A percentile compares a stretch with the other conserved stretches of the same genome.
Evolutionary conservation across 2,329 filamentous ascomycete genomes (phyloP).

Genomic region (Aureobasidium subglaciale): DNA sequence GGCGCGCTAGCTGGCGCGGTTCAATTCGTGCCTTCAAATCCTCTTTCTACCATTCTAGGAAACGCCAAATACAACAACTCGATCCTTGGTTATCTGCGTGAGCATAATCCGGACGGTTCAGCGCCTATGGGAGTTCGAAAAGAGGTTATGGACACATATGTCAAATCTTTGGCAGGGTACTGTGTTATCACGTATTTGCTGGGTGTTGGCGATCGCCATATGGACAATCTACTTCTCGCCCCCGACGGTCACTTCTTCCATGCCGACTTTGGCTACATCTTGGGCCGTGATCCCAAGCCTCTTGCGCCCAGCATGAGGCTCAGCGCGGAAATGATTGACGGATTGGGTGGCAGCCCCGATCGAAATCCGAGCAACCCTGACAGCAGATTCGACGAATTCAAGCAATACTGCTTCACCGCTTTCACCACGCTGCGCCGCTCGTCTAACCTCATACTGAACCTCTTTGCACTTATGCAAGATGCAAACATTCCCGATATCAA

Average conservation of each 20-base stretch:
- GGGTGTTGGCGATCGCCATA: slow-evolving; percentile 88
- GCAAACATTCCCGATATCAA: slow-evolving; percentile 95
- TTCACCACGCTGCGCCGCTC: slow-evolving; percentile 87
- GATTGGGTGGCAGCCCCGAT: slow-evolving; percentile 68
- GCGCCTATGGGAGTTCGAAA: slow-evolving; percentile 81
- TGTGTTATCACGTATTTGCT: slow-evolving; percentile 98
- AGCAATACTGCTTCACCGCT: slow-evolving; percentile 91
- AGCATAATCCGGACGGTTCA: slow-evolving; percentile 79
- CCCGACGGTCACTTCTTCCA: slow-evolving; percentile 96
- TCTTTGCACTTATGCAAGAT: slow-evolving; percentile 96
- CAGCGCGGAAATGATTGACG: slow-evolving; percentile 96
- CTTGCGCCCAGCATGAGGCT: slow-evolving; percentile 97
- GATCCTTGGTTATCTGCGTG: slow-evolving; percentile 73
- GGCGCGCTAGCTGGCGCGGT: slow-evolving; percentile 82
- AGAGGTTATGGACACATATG: slow-evolving; percentile 88
- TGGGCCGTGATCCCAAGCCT: slow-evolving; percentile 92
- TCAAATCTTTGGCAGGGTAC: slow-evolving; percentile 93
- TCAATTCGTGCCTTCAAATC: slow-evolving; percentile 78
- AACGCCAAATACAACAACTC: slow-evolving; percentile 68
- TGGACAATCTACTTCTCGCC: slow-evolving; percentile 87
- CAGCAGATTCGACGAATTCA: slow-evolving; percentile 74
- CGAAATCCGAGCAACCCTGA: slow-evolving; percentile 19
- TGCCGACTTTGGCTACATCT: slow-evolving; percentile 95
- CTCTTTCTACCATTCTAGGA: slow-evolving; percentile 67
- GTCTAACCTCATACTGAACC: slow-evolving; percentile 82